Evolutionary conservation across 805 yeast genomes (phyloP).

Genomic region (Candida boleticola): DNA sequence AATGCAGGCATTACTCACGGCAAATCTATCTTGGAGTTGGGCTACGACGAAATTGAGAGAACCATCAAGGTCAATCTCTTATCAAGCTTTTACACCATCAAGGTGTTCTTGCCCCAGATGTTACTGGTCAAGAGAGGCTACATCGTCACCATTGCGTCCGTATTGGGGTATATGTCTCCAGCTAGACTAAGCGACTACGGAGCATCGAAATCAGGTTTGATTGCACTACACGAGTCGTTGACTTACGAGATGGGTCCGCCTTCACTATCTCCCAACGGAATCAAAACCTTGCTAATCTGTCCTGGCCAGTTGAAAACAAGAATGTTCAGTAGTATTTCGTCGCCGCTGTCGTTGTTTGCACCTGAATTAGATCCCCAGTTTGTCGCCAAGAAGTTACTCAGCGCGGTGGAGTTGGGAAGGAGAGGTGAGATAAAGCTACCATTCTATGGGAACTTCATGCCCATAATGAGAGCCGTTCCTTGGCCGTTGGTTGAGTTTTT

Average conservation of each 20-base stretch:
- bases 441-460: slow-evolving; percentile 70
- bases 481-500: slow-evolving; percentile 61
- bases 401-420: slow-evolving; percentile 57
- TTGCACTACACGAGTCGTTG: slow-evolving; percentile 81
- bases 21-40: slow-evolving; percentile 50
- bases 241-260: slow-evolving; percentile 65
- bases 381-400: slow-evolving; percentile 60
- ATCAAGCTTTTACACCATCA: slow-evolving; percentile 68
- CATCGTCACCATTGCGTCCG: slow-evolving; percentile 79
- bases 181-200: slow-evolving; percentile 82
- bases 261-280: slow-evolving; percentile 43
- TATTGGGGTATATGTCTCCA: slow-evolving; percentile 81
- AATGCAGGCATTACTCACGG: slow-evolving; percentile 81
- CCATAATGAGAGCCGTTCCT: slow-evolving; percentile 68
- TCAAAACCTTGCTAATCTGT: slow-evolving; percentile 73
- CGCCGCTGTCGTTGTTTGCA: slow-evolving; percentile 76
- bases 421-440: slow-evolving; percentile 74
- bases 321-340: slow-evolving; percentile 69
- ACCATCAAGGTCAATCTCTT: slow-evolving; percentile 66
- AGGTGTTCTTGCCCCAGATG: slow-evolving; percentile 75
- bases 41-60: slow-evolving; percentile 57
- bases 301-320: slow-evolving; percentile 84
- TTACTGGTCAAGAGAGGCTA: slow-evolving; percentile 60
- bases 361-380: slow-evolving; percentile 72
- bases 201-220: slow-evolving; percentile 83